Evolutionary conservation across 805 yeast genomes (phyloP).

Genomic region (Zygotorulaspora sp.): DNA sequence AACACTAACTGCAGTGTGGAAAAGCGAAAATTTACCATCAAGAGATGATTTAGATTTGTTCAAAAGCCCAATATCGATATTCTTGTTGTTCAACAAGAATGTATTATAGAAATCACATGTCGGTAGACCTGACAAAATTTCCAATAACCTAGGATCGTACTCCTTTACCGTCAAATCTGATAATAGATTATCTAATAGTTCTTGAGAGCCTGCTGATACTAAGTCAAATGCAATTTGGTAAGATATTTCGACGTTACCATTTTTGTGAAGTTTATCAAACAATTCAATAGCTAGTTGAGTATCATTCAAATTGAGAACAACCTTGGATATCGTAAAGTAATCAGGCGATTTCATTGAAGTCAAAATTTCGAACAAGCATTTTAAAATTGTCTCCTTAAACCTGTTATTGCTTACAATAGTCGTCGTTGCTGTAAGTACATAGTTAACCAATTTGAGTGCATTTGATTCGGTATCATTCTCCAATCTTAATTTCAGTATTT

Average conservation of each 20-base stretch:
- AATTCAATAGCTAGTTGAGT: constrained; percentile 60
- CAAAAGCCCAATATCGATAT: constrained; percentile 77
- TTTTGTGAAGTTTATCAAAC: constrained; percentile 49
- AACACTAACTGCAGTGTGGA: constrained; percentile 93
- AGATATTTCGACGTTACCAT: constrained; percentile 55
- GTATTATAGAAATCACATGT: constrained; percentile 90
- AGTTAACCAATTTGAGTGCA: constrained; percentile 56
- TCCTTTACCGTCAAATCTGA: constrained; percentile 37
- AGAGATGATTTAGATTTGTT: constrained; percentile 74
- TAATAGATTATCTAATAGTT: constrained; percentile 59
- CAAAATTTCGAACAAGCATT: constrained; percentile 56
- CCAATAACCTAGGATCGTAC: constrained; percentile 47
- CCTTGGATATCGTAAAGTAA: constrained; percentile 76
- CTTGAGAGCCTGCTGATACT: constrained; percentile 88
- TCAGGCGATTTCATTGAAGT: constrained; percentile 62
- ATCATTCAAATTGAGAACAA: constrained; percentile 85
- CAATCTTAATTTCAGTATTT: constrained; percentile 44
- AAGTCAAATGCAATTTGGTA: constrained; percentile 94
- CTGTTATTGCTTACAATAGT: constrained; percentile 58
- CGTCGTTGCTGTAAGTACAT: constrained; percentile 70
- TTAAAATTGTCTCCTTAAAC: constrained; percentile 63
- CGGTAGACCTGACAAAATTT: constrained; percentile 84
- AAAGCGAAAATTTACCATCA: constrained; percentile 89
- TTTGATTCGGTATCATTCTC: constrained; percentile 45
- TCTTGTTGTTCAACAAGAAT: constrained; percentile 78